Conservation (phyloP, 2,329 filamentous ascomycete species). For the Thelonectria discophora region DNA sequence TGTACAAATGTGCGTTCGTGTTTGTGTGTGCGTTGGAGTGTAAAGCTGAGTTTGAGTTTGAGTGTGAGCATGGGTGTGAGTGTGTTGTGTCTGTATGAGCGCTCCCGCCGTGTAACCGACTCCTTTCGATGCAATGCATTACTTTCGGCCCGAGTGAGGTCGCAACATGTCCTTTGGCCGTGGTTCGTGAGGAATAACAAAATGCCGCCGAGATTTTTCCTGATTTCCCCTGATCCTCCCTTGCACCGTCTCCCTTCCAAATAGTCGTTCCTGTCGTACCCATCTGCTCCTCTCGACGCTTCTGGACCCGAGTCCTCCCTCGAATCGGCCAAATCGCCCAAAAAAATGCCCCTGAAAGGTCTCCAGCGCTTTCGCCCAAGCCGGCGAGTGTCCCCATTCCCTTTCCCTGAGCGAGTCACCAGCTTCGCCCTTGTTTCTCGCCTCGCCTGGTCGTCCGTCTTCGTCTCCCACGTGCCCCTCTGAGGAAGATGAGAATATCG, state of each 20-base stretch:
- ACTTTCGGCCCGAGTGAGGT: slow-evolving; percentile 34
- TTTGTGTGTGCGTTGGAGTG: neutral
- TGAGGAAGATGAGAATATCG: neutral
- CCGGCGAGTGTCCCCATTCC: neutral
- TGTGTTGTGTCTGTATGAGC: slow-evolving; percentile 32
- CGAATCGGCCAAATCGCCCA: neutral
- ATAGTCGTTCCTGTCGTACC: slow-evolving; percentile 2
- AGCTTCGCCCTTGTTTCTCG: neutral
- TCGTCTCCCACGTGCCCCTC: slow-evolving; percentile 5
- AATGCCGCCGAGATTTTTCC: slow-evolving; percentile 35
- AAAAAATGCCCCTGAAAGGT: neutral
- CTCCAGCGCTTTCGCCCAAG: neutral
- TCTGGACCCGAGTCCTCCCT: neutral
- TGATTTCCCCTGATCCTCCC: slow-evolving; percentile 14
- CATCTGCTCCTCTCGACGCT: neutral
- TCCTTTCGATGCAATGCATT: slow-evolving; percentile 43
- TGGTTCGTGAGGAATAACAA: slow-evolving; percentile 24
- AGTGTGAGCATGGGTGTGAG: neutral
- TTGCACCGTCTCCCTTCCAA: slow-evolving; percentile 13
- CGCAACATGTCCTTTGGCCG: slow-evolving; percentile 30
- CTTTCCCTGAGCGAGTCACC: neutral
- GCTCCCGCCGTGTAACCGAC: slow-evolving; percentile 41
- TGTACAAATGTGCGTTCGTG: slow-evolving; percentile 30
- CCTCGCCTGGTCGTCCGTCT: neutral
- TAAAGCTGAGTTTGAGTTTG: too few species aligned